Conservation (phyloP, 2,329 filamentous ascomycete species). For the Fusarium udum region DNA sequence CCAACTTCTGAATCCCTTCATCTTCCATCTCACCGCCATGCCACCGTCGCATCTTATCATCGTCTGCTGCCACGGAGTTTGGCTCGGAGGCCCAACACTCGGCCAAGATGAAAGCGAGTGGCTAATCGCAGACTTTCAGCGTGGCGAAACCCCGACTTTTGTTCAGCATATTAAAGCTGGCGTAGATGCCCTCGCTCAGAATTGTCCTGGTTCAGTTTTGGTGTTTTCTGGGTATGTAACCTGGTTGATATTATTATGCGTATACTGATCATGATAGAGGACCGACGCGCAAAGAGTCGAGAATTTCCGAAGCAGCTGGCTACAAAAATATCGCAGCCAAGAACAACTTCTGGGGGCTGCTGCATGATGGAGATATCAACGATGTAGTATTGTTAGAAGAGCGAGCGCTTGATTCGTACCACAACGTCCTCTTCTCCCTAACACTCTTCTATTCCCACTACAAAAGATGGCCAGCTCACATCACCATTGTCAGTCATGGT, state of each 20-base stretch:
- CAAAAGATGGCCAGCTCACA: slow-evolving; percentile 60
- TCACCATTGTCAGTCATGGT: slow-evolving; percentile 74
- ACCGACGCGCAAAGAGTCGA: slow-evolving; percentile 67
- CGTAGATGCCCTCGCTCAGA: slow-evolving; percentile 59
- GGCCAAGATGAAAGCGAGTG: slow-evolving; percentile 69
- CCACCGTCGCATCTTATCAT: slow-evolving; percentile 70
- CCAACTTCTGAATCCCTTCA: slow-evolving; percentile 21
- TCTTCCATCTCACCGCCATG: slow-evolving; percentile 17
- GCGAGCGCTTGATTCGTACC: slow-evolving; percentile 83
- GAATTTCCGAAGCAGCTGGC: slow-evolving; percentile 68
- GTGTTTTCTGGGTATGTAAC: slow-evolving; percentile 83
- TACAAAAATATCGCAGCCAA: slow-evolving; percentile 65
- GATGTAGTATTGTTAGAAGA: slow-evolving; percentile 67
- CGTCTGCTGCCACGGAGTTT: slow-evolving; percentile 88
- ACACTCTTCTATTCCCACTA: slow-evolving; percentile 55
- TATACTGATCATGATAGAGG: slow-evolving; percentile 60
- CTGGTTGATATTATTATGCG: no score
- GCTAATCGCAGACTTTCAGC: slow-evolving; percentile 81
- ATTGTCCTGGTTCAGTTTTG: slow-evolving; percentile 59
- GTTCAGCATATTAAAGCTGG: slow-evolving; percentile 77
- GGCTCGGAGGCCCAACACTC: slow-evolving; percentile 64
- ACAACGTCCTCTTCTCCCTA: slow-evolving; percentile 83
- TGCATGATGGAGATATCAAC: slow-evolving; percentile 32
- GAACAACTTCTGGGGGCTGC: slow-evolving; percentile 57
- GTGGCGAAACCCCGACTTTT: slow-evolving; percentile 81